A percentile compares a stretch with the other conserved stretches of the same genome.
These are phyloP conservation scores for Microbotryomycetes sp. DNA, from an alignment of 1,284 basidiomycete genomes.

Conservation along the genomic window DNA sequence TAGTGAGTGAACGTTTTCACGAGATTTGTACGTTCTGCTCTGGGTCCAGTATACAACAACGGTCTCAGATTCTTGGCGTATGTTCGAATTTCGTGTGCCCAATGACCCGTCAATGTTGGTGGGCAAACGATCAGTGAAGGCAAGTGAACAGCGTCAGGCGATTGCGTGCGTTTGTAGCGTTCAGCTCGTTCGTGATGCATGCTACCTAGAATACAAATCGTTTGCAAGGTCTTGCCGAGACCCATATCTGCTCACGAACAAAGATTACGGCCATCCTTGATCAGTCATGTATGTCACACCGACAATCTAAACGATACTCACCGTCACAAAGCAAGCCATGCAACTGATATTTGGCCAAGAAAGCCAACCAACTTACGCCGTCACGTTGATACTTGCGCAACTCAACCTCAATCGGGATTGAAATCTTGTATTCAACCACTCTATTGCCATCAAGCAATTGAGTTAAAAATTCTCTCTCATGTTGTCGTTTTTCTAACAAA, in stretches of 20 bases:
- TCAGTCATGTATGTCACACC: no score
- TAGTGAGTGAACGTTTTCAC: slow-evolving; percentile 60
- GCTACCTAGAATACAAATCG: slow-evolving; percentile 92
- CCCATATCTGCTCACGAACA: slow-evolving; percentile 90
- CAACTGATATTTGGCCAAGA: slow-evolving; percentile 89
- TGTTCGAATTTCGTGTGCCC: slow-evolving; percentile 95
- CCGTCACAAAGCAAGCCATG: slow-evolving; percentile 98
- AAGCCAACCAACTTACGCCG: slow-evolving; percentile 98
- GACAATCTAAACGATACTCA: slow-evolving; percentile 44
- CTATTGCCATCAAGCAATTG: slow-evolving; percentile 93
- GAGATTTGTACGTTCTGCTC: slow-evolving; percentile 72
- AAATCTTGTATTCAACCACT: slow-evolving; percentile 83
- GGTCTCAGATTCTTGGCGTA: slow-evolving; percentile 82
- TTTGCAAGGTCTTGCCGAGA: slow-evolving; percentile 95
- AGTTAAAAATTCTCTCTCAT: slow-evolving; percentile 84
- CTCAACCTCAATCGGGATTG: slow-evolving; percentile 85
- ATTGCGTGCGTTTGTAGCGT: slow-evolving; percentile 59
- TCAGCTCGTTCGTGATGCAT: slow-evolving; percentile 83
- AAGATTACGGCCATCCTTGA: slow-evolving; percentile 11
- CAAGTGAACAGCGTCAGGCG: slow-evolving; percentile 73
- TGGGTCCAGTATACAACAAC: slow-evolving; percentile 82
- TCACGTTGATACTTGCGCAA: slow-evolving; percentile 96
- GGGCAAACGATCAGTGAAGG: slow-evolving; percentile 96
- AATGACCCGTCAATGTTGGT: slow-evolving; percentile 94
- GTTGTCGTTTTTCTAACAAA: slow-evolving; percentile 76